Percentiles rank a stretch among this genome's conserved stretches.
Evolutionary conservation across 768 basidiomycete species (phyloP).

Genomic region (Trichaptum fuscoviolaceum): DNA sequence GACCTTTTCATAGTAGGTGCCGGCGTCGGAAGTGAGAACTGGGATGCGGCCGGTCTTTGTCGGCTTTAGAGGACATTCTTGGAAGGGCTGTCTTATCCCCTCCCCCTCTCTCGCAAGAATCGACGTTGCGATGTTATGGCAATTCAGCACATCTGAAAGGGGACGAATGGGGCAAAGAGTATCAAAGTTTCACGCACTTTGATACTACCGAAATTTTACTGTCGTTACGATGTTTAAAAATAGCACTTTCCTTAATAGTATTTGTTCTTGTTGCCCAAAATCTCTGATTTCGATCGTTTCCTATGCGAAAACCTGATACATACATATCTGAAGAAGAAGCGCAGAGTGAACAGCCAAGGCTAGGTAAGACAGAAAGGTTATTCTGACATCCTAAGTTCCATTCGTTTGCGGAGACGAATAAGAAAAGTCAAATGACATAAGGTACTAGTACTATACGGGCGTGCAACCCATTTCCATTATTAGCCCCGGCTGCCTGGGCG

Average conservation of each 20-base stretch:
- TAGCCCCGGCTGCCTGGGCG: neutral
- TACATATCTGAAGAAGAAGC: too few species aligned
- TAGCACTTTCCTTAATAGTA: too few species aligned
- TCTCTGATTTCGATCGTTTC: too few species aligned
- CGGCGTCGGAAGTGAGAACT: constrained; percentile 30
- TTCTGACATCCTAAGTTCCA: neutral
- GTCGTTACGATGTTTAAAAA: too few species aligned
- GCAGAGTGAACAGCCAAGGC: too few species aligned
- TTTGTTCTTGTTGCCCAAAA: too few species aligned
- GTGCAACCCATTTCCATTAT: neutral
- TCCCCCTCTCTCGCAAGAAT: neutral
- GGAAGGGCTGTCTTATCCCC: neutral
- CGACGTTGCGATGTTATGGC: too few species aligned
- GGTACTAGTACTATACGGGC: neutral
- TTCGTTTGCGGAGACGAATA: neutral
- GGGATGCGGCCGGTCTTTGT: constrained; percentile 26
- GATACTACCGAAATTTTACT: too few species aligned
- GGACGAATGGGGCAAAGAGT: too few species aligned
- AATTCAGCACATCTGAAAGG: too few species aligned
- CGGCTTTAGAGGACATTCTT: constrained; percentile 8
- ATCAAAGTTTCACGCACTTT: too few species aligned
- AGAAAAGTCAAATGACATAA: neutral
- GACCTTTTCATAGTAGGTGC: constrained; percentile 28
- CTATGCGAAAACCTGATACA: too few species aligned
- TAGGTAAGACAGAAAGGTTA: neutral